Conservation (phyloP, 2,329 filamentous ascomycete genomes). For the Xylariaceae sp. region DNA sequence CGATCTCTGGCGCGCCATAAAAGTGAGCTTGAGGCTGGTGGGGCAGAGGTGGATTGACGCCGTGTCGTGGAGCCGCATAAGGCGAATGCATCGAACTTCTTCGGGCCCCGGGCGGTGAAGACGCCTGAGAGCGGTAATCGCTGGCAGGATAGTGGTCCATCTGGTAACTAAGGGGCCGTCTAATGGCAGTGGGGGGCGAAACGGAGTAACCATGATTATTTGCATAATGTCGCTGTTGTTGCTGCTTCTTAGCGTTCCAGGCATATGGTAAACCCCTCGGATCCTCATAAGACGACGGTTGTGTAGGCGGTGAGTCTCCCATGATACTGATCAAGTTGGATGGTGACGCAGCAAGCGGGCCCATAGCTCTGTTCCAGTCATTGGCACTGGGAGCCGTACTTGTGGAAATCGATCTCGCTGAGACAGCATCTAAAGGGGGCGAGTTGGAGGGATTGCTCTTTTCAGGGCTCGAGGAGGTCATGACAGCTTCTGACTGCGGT, state of each 20-base stretch:
- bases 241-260: constrained; percentile 37
- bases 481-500: constrained; percentile 30
- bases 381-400: constrained; percentile 33
- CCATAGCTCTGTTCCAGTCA: constrained; percentile 32
- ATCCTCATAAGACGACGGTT: constrained; percentile 35
- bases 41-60: constrained; percentile 49
- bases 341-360: constrained; percentile 31
- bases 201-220: constrained; percentile 30
- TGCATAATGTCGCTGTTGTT: constrained; percentile 26
- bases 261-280: constrained; percentile 29
- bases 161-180: constrained; percentile 40
- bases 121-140: constrained; percentile 36
- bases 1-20: constrained; percentile 65
- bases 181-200: constrained; percentile 30
- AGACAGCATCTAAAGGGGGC: constrained; percentile 30
- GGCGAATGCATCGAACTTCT: constrained; percentile 51
- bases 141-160: constrained; percentile 36
- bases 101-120: constrained; percentile 33
- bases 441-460: constrained; percentile 27
- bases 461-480: constrained; percentile 30
- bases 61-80: constrained; percentile 36
- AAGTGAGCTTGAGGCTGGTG: constrained; percentile 64
- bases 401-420: constrained; percentile 30
- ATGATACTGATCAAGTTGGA: constrained; percentile 35
- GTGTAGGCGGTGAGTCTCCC: constrained; percentile 35